These are phyloP conservation scores for Mycosphaerella arachidis DNA, from an alignment of 2,329 filamentous ascomycete genomes.

Conservation along the genomic window DNA sequence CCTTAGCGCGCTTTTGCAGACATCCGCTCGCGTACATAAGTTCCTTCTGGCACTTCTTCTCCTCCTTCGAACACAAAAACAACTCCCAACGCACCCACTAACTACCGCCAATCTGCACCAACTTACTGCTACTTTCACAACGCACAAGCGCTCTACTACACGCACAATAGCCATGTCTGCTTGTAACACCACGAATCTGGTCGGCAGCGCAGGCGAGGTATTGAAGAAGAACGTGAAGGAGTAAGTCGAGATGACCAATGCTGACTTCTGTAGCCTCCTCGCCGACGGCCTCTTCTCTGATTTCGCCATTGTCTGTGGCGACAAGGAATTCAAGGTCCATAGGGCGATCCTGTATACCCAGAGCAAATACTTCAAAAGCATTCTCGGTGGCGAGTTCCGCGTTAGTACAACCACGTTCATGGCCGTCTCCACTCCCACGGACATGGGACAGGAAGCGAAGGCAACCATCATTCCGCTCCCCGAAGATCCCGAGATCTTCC, in stretches of 20 bases:
- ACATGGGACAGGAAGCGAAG: conserved; percentile 11
- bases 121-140: background rate
- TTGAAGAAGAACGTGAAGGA: background rate
- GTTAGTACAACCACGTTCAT: conserved; percentile 4
- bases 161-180: background rate
- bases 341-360: conserved; percentile 39
- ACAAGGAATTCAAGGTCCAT: conserved; percentile 39
- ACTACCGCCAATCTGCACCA: background rate
- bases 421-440: background rate
- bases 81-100: background rate
- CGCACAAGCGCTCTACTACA: background rate
- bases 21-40: too few species aligned
- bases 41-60: background rate
- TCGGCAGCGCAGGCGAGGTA: background rate
- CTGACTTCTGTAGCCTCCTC: conserved; percentile 7
- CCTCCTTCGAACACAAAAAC: background rate
- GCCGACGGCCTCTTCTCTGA: conserved; percentile 35
- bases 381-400: conserved; percentile 28
- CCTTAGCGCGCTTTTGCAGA: too few species aligned
- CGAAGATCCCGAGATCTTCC: conserved; percentile 16
- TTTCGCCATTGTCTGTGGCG: conserved; percentile 40
- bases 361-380: conserved; percentile 41
- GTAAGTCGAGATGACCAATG: background rate
- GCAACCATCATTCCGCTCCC: conserved; percentile 9
- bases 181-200: background rate